Percentiles rank a stretch among this genome's conserved stretches.
Conservation (phyloP, 116 monocot species). For the Dioscorea cayenensis region DNA sequence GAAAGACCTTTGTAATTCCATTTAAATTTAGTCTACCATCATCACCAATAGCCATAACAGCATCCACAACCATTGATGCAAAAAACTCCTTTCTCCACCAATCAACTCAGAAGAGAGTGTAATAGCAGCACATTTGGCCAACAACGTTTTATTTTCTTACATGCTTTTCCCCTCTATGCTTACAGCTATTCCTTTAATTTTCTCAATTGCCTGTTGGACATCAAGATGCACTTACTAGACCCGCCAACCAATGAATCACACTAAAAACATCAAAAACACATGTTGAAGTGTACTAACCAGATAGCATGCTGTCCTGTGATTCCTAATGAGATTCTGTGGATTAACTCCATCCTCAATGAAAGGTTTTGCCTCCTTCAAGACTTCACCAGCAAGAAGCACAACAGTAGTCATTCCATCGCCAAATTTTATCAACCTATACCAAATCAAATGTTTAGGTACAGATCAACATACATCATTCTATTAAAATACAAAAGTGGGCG, state of each 20-base stretch:
- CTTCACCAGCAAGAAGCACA: conserved; percentile 93
- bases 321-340: conserved; percentile 84
- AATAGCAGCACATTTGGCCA: conserved; percentile 90
- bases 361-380: conserved; percentile 96
- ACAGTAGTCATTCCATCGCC: conserved; percentile 99
- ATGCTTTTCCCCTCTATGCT: conserved; percentile 96
- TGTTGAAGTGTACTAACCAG: conserved; percentile 38
- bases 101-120: conserved; percentile 95
- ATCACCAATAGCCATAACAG: conserved; percentile 80
- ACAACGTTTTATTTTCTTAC: conserved; percentile 80
- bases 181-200: conserved; percentile 76
- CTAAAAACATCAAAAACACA: background rate
- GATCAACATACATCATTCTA: background rate
- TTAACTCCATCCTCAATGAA: conserved; percentile 97
- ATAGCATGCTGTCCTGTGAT: conserved; percentile 62
- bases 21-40: conserved; percentile 92
- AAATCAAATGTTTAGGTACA: background rate
- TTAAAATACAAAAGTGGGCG: background rate
- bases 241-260: background rate
- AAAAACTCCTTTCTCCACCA: conserved; percentile 98
- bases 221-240: conserved; percentile 1
- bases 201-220: conserved; percentile 66
- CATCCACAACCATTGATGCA: conserved; percentile 93
- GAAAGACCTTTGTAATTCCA: conserved; percentile 81
- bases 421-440: conserved; percentile 34